These are phyloP conservation scores for Sclerotinia nivalis DNA, from an alignment of 2,329 filamentous ascomycete species.

Conservation along the genomic window DNA sequence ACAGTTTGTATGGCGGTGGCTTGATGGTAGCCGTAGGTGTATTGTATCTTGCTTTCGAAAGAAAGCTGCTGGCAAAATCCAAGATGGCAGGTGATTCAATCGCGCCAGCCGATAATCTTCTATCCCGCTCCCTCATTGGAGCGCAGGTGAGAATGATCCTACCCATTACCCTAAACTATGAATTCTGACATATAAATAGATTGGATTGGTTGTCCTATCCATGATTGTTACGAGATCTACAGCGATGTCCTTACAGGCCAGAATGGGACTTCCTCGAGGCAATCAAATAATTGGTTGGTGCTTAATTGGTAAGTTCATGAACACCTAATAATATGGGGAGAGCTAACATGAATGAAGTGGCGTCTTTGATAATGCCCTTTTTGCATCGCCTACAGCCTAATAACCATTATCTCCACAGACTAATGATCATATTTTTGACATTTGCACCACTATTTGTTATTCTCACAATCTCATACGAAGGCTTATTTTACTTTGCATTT, in stretches of 20 bases:
- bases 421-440: slow-evolving; percentile 86
- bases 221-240: slow-evolving; percentile 87
- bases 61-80: slow-evolving; percentile 43
- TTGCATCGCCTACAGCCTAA: slow-evolving; percentile 79
- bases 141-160: slow-evolving; percentile 54
- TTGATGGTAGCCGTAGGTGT: slow-evolving; percentile 77
- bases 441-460: slow-evolving; percentile 95
- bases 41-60: slow-evolving; percentile 78
- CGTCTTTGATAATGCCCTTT: slow-evolving; percentile 77
- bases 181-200: slow-evolving; percentile 45
- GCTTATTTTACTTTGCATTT: slow-evolving; percentile 92
- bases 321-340: slow-evolving; percentile 21
- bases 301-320: slow-evolving; percentile 61
- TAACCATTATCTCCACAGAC: slow-evolving; percentile 83
- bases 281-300: slow-evolving; percentile 87
- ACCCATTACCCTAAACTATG: background rate
- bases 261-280: slow-evolving; percentile 78
- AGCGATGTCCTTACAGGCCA: slow-evolving; percentile 80
- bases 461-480: slow-evolving; percentile 95
- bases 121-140: slow-evolving; percentile 63
- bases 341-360: slow-evolving; percentile 48
- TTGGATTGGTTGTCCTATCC: slow-evolving; percentile 77
- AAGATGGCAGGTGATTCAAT: slow-evolving; percentile 34
- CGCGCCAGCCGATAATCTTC: slow-evolving; percentile 45
- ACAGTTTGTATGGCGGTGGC: slow-evolving; percentile 70